Percentiles rank a stretch among this genome's conserved stretches.
These are phyloP conservation scores for Centrapalus pauciflorus DNA, from an alignment of 129 eudicot genomes.

Conservation along the genomic window DNA sequence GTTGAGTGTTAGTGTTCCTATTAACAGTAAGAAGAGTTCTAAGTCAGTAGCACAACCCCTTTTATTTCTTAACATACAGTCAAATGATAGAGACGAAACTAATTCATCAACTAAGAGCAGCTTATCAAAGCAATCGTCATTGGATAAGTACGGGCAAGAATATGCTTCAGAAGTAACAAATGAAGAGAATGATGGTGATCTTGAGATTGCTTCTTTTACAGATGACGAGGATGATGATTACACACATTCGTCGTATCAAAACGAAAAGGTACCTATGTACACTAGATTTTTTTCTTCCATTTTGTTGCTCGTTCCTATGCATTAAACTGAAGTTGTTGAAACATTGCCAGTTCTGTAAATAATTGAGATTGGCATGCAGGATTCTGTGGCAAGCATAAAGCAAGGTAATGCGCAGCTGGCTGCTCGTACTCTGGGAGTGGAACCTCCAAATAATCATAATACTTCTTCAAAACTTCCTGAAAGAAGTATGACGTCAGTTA, in stretches of 20 bases:
- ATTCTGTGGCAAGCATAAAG: constrained; percentile 15
- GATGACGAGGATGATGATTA: constrained; percentile 56
- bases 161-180: constrained; percentile 40
- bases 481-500: constrained; percentile 42
- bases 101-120: constrained; percentile 42
- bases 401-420: constrained; percentile 19
- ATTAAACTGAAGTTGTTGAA: constrained; percentile 1
- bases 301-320: not conserved
- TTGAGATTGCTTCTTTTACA: constrained; percentile 60
- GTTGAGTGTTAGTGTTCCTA: constrained; percentile 41
- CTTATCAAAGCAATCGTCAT: constrained; percentile 46
- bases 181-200: constrained; percentile 55
- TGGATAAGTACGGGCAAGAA: constrained; percentile 52
- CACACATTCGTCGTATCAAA: constrained; percentile 47
- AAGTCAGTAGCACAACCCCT: constrained; percentile 48
- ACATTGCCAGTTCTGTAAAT: constrained; percentile 17
- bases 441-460: constrained; percentile 18
- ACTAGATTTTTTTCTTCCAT: not conserved
- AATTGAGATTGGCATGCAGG: constrained; percentile 44
- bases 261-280: constrained; percentile 39
- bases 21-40: constrained; percentile 63
- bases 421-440: constrained; percentile 13
- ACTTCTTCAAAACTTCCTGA: constrained; percentile 31
- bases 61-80: constrained; percentile 54
- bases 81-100: constrained; percentile 55